A percentile compares a stretch with the other conserved stretches of the same genome.
Evolutionary conservation across 2,329 filamentous ascomycete genomes (phyloP).

Genomic region (Cercospora beticola): DNA sequence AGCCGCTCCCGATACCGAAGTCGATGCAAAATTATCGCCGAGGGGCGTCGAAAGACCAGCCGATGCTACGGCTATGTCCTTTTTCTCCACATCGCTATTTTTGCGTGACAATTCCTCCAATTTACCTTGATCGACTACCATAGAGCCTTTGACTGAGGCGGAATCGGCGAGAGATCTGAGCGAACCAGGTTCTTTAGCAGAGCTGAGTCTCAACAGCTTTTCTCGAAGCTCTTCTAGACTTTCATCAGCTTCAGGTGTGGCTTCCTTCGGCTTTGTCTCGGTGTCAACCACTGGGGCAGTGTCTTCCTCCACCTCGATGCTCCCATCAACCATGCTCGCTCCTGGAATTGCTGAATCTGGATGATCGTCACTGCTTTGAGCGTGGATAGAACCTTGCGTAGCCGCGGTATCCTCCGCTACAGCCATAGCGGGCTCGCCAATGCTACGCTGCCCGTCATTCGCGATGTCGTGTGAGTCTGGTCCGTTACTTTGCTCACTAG

Average conservation of each 20-base stretch:
- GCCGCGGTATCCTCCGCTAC: neutral
- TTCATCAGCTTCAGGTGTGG: neutral
- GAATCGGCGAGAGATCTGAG: neutral
- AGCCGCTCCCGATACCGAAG: neutral
- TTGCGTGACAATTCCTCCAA: neutral
- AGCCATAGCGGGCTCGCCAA: neutral
- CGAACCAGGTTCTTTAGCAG: neutral
- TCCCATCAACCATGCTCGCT: neutral
- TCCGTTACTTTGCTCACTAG: neutral
- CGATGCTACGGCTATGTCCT: neutral
- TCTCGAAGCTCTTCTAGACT: neutral
- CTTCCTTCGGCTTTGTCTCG: neutral
- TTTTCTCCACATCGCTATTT: neutral
- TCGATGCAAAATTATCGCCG: neutral
- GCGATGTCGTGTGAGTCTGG: neutral
- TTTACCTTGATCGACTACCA: neutral
- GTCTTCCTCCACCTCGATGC: neutral
- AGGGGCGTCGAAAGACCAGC: neutral
- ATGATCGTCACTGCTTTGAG: neutral
- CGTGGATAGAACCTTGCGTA: neutral
- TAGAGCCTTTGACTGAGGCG: neutral
- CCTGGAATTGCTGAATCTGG: neutral
- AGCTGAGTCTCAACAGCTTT: neutral
- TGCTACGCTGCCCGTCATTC: neutral
- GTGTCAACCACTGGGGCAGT: neutral